These are phyloP conservation scores for Allium fistulosum DNA, from an alignment of 106 monocot species.

Conservation along the genomic window DNA sequence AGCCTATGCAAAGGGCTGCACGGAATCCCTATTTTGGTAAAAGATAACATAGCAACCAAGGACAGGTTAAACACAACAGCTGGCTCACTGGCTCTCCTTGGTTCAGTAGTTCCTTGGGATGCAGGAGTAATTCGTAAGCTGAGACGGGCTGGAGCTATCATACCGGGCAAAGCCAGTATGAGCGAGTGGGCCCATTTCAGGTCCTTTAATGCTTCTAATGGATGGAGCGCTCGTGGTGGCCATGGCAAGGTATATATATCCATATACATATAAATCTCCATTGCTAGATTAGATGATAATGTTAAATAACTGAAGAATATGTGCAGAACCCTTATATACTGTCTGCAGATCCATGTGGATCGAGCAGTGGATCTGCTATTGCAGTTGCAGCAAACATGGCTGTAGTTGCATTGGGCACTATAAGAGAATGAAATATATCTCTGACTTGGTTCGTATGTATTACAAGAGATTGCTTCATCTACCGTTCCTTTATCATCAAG, in stretches of 20 bases:
- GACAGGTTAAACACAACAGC: constrained; percentile 60
- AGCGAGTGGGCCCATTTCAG: constrained; percentile 73
- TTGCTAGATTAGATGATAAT: not conserved
- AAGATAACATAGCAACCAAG: constrained; percentile 53
- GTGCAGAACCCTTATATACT: constrained; percentile 50
- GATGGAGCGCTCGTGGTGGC: constrained; percentile 62
- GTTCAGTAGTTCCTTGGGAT: constrained; percentile 35
- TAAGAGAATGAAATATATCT: no score
- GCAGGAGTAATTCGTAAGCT: constrained; percentile 36
- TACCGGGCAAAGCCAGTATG: constrained; percentile 68
- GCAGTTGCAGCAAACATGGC: constrained; percentile 71
- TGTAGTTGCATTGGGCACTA: constrained; percentile 53
- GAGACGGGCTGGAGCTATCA: constrained; percentile 45
- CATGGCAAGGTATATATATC: constrained; percentile 32
- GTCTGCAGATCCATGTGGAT: constrained; percentile 44
- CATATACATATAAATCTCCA: not conserved
- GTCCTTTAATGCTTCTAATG: constrained; percentile 17
- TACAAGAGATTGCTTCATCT: no score
- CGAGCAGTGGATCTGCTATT: constrained; percentile 80
- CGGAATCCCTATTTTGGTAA: constrained; percentile 49
- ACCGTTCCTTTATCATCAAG: no score
- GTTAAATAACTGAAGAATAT: not conserved
- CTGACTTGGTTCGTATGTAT: no score
- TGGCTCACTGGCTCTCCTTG: constrained; percentile 52
- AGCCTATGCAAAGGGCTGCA: constrained; percentile 6